Base-by-base conservation (phyloP, 331 rosid species). In the Rosa hybrid region DNA sequence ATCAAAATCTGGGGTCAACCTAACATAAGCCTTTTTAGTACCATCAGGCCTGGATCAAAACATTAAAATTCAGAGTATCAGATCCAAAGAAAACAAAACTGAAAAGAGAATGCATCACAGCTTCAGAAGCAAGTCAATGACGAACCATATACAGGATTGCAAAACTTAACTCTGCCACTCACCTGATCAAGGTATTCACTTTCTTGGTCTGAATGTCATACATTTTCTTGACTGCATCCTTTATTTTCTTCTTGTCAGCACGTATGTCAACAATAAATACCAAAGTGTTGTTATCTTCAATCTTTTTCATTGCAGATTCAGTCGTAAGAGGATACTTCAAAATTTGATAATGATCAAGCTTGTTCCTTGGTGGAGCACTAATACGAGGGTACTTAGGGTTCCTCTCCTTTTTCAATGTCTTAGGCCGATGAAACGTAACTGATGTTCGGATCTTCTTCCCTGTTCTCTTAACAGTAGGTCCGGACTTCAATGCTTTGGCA, bases 241-340 rank as follows among this genome's bases (percentile, higher is more conserved):
- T 93, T 25, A 93, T 93, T 86, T 91, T 93, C 92, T 92, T 92
- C 83, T 93, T 93, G 97, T 93, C 91, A 7, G 98, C 94, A 20
- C 94, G 88, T 0, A 93, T 68, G 86, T 93, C 97, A 20, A 93
- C 98, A 81, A 93, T 89, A 73, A 93, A 93, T n/a, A 93, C 98
- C 83, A 93, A 84, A 39, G 97, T 93, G 84, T 93, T 91, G 74
- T 91, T 93, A 77, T 93, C 98, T 77, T 93, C 97, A 38, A 91
- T 93, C 83, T 91, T 91, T 84, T 91, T 91, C 97, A 90, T 91
- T 20, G 97, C 98, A 0, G 97, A 91, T 78, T 91, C 97, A 0
- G 98, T 91, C 6, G 97, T 93, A 44, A 93, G 93, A 27, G 98
- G 98, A 68, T 60, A 93, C 34, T 91, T 91, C 70, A 93, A 75